These are phyloP conservation scores for Fusarium temperatum DNA, from an alignment of 2,329 filamentous ascomycete genomes.

Conservation along the genomic window DNA sequence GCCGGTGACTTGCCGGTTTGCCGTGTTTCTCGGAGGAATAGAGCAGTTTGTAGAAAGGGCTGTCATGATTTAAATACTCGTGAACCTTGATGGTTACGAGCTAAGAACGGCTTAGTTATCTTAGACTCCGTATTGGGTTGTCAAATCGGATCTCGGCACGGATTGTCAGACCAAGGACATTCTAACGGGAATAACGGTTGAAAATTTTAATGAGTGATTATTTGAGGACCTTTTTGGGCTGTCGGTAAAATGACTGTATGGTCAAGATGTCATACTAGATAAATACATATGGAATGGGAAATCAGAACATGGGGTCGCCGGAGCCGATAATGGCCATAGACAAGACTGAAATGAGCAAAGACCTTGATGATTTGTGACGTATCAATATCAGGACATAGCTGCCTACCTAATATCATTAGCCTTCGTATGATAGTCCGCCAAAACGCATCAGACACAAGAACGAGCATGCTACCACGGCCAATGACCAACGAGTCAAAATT, in stretches of 20 bases:
- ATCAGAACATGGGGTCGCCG: fast-evolving
- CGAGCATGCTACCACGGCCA: fast-evolving
- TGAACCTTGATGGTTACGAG: neutral
- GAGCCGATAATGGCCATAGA: neutral
- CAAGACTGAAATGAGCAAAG: neutral
- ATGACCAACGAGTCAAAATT: neutral
- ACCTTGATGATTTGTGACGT: neutral
- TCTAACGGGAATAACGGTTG: neutral
- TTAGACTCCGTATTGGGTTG: neutral
- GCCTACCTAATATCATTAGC: neutral
- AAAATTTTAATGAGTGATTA: neutral
- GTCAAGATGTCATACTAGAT: too few species aligned
- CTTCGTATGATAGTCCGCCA: neutral
- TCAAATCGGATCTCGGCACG: neutral
- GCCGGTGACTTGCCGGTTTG: neutral
- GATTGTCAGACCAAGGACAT: neutral
- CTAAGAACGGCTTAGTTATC: neutral
- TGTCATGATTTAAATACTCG: neutral
- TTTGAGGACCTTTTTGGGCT: neutral
- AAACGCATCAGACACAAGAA: neutral
- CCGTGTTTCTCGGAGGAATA: neutral
- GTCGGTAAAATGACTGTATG: fast-evolving
- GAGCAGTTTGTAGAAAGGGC: neutral
- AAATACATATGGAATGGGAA: fast-evolving
- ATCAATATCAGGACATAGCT: fast-evolving